A percentile compares a stretch with the other conserved stretches of the same genome.
These are phyloP conservation scores for Vairimorpha necatrix DNA, from an alignment of 371 early-diverging fungal species.

Conservation along the genomic window DNA sequence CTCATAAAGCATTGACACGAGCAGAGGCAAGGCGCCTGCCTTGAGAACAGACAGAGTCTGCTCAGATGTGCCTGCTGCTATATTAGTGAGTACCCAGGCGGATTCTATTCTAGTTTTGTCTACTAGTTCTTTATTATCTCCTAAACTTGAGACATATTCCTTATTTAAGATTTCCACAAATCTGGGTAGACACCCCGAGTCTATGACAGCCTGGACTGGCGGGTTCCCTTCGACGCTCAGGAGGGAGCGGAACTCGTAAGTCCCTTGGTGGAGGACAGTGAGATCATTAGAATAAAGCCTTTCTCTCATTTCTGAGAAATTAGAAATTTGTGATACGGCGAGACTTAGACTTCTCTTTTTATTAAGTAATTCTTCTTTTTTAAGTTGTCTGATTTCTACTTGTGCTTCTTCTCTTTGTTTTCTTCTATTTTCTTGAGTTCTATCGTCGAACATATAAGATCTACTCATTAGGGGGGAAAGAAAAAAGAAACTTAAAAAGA, in stretches of 20 bases:
- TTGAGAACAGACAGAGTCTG: slow-evolving; percentile 91
- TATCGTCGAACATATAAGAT: slow-evolving; percentile 57
- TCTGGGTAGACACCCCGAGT: slow-evolving; percentile 80
- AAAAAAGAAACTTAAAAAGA: neutral
- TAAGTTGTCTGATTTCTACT: slow-evolving; percentile 59
- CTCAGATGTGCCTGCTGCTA: slow-evolving; percentile 89
- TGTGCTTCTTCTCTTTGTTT: slow-evolving; percentile 51
- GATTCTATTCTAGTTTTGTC: slow-evolving; percentile 78
- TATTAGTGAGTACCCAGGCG: slow-evolving; percentile 99
- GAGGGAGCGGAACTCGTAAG: slow-evolving; percentile 83
- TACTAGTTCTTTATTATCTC: slow-evolving; percentile 18
- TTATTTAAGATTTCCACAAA: slow-evolving; percentile 84
- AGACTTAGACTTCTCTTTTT: slow-evolving; percentile 54
- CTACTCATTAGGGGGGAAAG: slow-evolving; percentile 47
- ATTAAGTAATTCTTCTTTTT: slow-evolving; percentile 61
- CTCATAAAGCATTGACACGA: slow-evolving; percentile 80
- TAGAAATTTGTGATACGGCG: slow-evolving; percentile 26
- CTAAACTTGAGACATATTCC: slow-evolving; percentile 59
- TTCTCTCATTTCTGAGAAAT: slow-evolving; percentile 46
- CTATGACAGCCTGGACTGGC: slow-evolving; percentile 91
- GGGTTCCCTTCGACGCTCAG: slow-evolving; percentile 92
- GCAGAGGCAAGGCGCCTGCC: slow-evolving; percentile 80
- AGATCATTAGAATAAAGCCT: slow-evolving; percentile 47
- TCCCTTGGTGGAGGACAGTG: slow-evolving; percentile 68
- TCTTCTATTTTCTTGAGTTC: slow-evolving; percentile 40